Conservation (phyloP, 257 asterid species). For the Solanum clarkiae region DNA sequence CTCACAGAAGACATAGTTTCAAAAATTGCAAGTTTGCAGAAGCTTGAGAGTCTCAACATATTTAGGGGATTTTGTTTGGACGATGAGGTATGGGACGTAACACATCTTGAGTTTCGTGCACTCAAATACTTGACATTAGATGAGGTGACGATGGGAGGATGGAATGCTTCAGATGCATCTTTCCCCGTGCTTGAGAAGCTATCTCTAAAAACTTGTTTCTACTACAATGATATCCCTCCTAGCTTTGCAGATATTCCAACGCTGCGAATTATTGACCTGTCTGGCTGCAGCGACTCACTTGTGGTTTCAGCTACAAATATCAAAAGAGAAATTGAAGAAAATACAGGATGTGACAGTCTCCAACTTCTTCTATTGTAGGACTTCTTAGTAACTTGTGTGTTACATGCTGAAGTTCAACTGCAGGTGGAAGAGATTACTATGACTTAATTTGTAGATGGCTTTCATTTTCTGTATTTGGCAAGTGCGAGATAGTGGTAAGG, state of each 20-base stretch:
- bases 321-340: background rate
- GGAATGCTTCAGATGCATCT: background rate
- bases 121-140: background rate
- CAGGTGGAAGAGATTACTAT: too few species aligned
- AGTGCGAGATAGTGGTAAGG: too few species aligned
- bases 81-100: background rate
- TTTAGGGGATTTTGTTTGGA: accelerated
- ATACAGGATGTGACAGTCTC: background rate
- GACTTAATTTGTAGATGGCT: too few species aligned
- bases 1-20: background rate
- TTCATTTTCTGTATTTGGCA: too few species aligned
- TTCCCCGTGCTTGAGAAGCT: background rate
- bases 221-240: background rate
- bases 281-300: background rate
- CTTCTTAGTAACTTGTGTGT: too few species aligned
- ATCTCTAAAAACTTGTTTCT: accelerated
- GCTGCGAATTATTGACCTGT: background rate
- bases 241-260: background rate
- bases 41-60: background rate
- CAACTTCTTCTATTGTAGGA: background rate
- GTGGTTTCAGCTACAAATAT: background rate
- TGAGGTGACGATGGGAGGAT: accelerated
- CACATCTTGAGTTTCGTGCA: background rate
- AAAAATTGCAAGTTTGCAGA: background rate
- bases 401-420: too few species aligned